phyloP scores from a whole-genome alignment of 2,329 filamentous ascomycete genomes.

The Trichoderma oligosporum region DNA sequence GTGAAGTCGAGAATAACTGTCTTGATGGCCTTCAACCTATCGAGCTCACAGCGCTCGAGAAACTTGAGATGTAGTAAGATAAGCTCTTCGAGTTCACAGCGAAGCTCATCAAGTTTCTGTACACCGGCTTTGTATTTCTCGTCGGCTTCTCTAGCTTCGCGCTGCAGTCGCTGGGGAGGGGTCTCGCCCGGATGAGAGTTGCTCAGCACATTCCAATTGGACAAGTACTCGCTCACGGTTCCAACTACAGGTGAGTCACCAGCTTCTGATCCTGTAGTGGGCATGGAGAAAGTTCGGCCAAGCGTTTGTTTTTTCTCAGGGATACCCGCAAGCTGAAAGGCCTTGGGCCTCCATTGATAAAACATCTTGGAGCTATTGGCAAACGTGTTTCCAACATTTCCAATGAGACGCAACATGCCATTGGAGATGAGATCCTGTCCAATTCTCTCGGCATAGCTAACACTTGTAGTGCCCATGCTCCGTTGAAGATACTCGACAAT shows the following conservation, averaged over 20 bases:
- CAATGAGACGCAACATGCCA: slow-evolving; percentile 84
- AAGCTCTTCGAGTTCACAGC: slow-evolving; percentile 92
- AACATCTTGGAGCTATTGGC: slow-evolving; percentile 97
- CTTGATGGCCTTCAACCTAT: slow-evolving; percentile 96
- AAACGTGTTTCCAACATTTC: slow-evolving; percentile 92
- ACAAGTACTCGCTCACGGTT: slow-evolving; percentile 81
- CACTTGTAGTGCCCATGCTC: slow-evolving; percentile 75
- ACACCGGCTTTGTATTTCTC: slow-evolving; percentile 89
- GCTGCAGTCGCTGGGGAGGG: slow-evolving; percentile 75
- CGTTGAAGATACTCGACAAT: slow-evolving; percentile 95
- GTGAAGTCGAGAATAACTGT: slow-evolving; percentile 97
- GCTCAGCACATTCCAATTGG: slow-evolving; percentile 81
- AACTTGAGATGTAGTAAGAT: slow-evolving; percentile 92
- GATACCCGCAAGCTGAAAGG: slow-evolving; percentile 81
- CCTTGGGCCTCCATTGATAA: slow-evolving; percentile 94
- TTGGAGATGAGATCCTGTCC: slow-evolving; percentile 86
- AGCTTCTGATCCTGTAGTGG: slow-evolving; percentile 53
- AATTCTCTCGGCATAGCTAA: slow-evolving; percentile 90
- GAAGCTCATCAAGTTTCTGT: slow-evolving; percentile 79
- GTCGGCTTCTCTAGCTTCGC: slow-evolving; percentile 86
- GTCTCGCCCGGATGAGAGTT: slow-evolving; percentile 93
- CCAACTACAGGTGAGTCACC: slow-evolving; percentile 75
- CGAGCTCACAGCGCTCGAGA: slow-evolving; percentile 94
- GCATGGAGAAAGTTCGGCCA: slow-evolving; percentile 69
- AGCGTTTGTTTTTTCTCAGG: slow-evolving; percentile 80